Conservation (phyloP, 2,329 filamentous ascomycete genomes). For the Aspergillus novoparasiticus region DNA sequence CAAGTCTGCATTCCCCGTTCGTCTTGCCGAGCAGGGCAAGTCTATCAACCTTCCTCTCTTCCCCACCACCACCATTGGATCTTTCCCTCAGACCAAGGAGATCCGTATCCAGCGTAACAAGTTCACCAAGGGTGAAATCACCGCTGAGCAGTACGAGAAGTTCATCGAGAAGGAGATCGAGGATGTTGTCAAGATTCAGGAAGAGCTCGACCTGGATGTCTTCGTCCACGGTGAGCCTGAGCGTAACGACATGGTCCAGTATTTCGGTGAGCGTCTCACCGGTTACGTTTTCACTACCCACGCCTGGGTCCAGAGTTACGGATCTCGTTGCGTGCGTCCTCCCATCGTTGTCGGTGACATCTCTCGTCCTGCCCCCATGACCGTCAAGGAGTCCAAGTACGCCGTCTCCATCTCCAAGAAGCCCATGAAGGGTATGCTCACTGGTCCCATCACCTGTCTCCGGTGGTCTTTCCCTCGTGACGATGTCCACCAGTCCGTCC, state of each 20-base stretch:
- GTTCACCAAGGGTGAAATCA: constrained; percentile 99
- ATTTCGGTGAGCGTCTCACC: constrained; percentile 96
- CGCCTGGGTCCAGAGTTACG: constrained; percentile 98
- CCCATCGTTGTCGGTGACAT: constrained; percentile 99
- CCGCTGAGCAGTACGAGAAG: constrained; percentile 87
- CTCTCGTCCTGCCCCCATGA: constrained; percentile 95
- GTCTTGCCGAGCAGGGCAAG: constrained; percentile 86
- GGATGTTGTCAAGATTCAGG: constrained; percentile 93
- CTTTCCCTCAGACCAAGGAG: constrained; percentile 99
- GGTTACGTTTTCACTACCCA: constrained; percentile 99
- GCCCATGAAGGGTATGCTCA: constrained; percentile 99
- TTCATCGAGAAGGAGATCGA: constrained; percentile 99
- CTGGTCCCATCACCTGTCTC: constrained; percentile 96
- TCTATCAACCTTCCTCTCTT: constrained; percentile 93
- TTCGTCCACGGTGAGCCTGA: constrained; percentile 98
- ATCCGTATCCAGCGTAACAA: constrained; percentile 97
- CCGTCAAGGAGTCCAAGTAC: constrained; percentile 99
- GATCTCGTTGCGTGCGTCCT: constrained; percentile 95
- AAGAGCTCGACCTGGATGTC: constrained; percentile 96
- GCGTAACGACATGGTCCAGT: constrained; percentile 99
- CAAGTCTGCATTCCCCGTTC: constrained; percentile 81
- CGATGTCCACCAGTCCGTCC: constrained; percentile 97
- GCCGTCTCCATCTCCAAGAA: constrained; percentile 94
- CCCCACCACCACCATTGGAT: constrained; percentile 98
- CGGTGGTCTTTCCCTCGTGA: constrained; percentile 99